Evolutionary conservation across 1,284 basidiomycete species (phyloP).

Genomic region (Amylostereum areolatum): DNA sequence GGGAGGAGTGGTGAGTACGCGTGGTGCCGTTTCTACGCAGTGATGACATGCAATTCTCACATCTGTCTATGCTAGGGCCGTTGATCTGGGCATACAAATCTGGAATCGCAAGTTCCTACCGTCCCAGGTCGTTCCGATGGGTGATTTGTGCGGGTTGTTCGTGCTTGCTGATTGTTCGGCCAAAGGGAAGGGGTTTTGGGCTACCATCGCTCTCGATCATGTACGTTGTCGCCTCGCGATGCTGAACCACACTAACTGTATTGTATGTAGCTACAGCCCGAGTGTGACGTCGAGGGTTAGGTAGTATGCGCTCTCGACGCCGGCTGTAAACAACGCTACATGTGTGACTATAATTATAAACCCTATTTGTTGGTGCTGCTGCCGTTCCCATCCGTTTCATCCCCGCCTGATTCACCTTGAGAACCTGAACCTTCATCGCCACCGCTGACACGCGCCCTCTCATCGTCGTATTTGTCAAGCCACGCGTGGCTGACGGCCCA

Average conservation of each 20-base stretch:
- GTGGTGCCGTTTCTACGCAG: neutral
- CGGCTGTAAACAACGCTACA: neutral
- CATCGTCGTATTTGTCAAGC: neutral
- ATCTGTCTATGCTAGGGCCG: neutral
- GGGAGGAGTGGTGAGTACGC: neutral
- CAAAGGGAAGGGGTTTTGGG: neutral
- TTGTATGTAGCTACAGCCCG: neutral
- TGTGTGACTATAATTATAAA: neutral
- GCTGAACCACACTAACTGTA: neutral
- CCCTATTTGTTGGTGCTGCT: too few species aligned
- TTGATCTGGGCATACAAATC: neutral
- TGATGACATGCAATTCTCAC: neutral
- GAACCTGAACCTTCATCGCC: neutral
- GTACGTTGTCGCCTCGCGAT: neutral
- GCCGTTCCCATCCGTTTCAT: neutral
- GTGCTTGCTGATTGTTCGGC: neutral
- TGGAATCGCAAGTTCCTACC: neutral
- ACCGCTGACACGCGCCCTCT: neutral
- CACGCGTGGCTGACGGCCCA: neutral
- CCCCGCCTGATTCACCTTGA: neutral
- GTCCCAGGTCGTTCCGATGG: neutral
- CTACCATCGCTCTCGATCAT: neutral
- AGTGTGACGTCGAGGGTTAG: neutral
- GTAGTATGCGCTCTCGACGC: neutral
- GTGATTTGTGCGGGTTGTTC: neutral